Evolutionary conservation across 2,329 filamentous ascomycete species (phyloP), one percentile per base, ranked within the genome.

Genomic region (Fusarium sp.): DNA sequence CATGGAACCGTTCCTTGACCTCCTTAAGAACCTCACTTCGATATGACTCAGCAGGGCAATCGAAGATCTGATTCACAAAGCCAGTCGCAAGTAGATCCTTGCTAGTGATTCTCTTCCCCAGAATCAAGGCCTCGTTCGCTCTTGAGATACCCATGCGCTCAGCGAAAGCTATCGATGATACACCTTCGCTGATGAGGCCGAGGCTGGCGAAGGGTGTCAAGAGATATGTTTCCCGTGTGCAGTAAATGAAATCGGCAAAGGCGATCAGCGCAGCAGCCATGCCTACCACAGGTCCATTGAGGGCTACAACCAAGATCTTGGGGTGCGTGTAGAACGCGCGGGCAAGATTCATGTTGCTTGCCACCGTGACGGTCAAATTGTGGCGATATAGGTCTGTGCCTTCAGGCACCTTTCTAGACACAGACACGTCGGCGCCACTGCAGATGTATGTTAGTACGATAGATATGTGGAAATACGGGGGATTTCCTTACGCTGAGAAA

Each of bases 401-500:
- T n/a, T 28, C 25, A 1, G 34, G 31, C 3, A 13, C 25, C 16
- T 41, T 13, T 16, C 44, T 28, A 8, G 44, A 30, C 14, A 43
- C 39, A 2, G 50, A 52, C 25, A 52, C 50, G 13, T 52, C 50
- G 3, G 37, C 50, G 25, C 50, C 50, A 7, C 50, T 52, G 4
- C 7, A 42, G 2, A 30, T 11, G 26, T 6, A 2, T 42, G n/a
- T 52, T 19, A 42, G 13, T 41, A 28, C n/a, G n/a, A n/a, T n/a
- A n/a, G n/a, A n/a, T n/a, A n/a, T n/a, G n/a, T n/a, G n/a, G n/a
- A n/a, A n/a, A n/a, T n/a, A n/a, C n/a, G n/a, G n/a, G n/a, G n/a
- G n/a, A n/a, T n/a, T n/a, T n/a, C n/a, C n/a, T n/a, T 11, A 57
- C 54, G 54, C 54, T 34, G 54, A 57, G 9, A 58, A 58, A 18